Conservation (phyloP, 1,139 yeast species). For the Yamadazyma jaroonii region DNA sequence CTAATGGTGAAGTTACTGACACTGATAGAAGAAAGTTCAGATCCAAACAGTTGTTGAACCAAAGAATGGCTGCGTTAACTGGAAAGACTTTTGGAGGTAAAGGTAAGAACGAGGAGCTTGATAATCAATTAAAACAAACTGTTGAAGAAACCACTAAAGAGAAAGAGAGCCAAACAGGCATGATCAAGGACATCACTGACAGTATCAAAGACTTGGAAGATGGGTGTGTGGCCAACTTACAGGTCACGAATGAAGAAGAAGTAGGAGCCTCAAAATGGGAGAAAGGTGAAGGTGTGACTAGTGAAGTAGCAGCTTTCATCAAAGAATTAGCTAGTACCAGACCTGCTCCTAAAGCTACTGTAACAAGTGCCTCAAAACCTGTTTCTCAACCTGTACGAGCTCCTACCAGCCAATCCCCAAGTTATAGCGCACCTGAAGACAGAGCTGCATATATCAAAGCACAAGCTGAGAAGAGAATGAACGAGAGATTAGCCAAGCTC, state of each 20-base stretch:
- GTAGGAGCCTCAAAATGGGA: conserved; percentile 78
- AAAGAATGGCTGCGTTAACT: conserved; percentile 89
- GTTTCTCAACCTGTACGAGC: conserved; percentile 5
- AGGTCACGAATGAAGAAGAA: conserved; percentile 43
- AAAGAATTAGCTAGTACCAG: conserved; percentile 42
- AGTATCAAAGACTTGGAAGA: conserved; percentile 72
- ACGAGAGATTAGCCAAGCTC: conserved; percentile 80
- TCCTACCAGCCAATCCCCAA: conserved; percentile 1
- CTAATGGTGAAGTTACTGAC: conserved; percentile 81
- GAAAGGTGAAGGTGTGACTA: conserved; percentile 73
- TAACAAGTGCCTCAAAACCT: background rate
- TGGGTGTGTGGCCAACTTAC: conserved; percentile 50
- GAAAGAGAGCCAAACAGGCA: conserved; percentile 50
- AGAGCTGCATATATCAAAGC: conserved; percentile 84
- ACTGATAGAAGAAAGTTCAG: conserved; percentile 75
- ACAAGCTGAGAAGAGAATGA: conserved; percentile 88
- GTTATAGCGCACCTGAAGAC: conserved; percentile 52
- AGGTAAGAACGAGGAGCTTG: conserved; percentile 49
- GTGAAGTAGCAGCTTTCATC: conserved; percentile 62
- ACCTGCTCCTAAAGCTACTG: conserved; percentile 4
- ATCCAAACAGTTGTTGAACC: conserved; percentile 71
- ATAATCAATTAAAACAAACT: conserved; percentile 55
- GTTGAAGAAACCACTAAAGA: conserved; percentile 55
- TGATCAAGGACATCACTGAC: conserved; percentile 68
- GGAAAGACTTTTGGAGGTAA: conserved; percentile 51